Conservation (phyloP, 78 protist species). For the Guillardia theta region DNA sequence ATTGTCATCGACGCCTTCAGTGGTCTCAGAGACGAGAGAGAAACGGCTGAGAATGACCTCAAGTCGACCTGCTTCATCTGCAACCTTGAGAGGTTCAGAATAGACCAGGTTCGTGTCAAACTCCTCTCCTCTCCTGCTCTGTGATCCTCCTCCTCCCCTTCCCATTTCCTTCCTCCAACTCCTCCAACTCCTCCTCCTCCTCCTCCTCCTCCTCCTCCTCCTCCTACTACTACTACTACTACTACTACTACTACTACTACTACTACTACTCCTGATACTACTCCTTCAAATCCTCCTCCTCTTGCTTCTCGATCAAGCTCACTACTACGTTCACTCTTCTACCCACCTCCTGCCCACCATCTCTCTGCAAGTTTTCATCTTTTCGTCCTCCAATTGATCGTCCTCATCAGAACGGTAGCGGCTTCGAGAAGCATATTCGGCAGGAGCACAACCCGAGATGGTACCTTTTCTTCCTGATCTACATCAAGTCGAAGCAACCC, state of each 20-base stretch:
- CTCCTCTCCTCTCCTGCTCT: too few species aligned
- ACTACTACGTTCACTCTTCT: too few species aligned
- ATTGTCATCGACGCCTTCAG: background rate
- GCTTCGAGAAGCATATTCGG: background rate
- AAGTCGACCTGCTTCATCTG: background rate
- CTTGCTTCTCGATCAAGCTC: background rate
- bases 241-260: background rate
- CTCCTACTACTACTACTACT: background rate
- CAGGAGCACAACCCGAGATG: background rate
- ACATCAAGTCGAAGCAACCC: background rate
- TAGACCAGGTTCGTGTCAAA: too few species aligned
- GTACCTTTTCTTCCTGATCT: slow-evolving; percentile 5
- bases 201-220: background rate
- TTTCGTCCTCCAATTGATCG: too few species aligned
- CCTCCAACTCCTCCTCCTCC: background rate
- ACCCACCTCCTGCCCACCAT: too few species aligned
- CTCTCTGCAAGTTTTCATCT: too few species aligned
- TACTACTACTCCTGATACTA: background rate
- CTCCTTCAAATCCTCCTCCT: background rate
- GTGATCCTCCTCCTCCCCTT: too few species aligned
- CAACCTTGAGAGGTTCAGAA: background rate
- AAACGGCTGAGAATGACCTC: background rate
- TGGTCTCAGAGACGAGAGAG: background rate
- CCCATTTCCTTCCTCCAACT: background rate
- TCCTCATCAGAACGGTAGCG: background rate